Conservation (phyloP, 805 yeast species). For the Kregervanrija fluxuum region DNA sequence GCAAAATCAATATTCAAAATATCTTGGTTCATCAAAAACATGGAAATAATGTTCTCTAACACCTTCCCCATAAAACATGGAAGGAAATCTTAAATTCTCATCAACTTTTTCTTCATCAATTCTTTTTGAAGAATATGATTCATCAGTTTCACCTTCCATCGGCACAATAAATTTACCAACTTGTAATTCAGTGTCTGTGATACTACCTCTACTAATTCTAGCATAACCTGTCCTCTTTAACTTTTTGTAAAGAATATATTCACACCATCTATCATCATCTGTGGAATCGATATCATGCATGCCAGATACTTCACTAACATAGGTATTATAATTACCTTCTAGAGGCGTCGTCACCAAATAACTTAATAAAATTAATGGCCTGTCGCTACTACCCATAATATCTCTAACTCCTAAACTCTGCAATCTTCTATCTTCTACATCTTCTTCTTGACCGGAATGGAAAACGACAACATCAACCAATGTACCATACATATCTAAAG, state of each 20-base stretch:
- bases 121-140: conserved; percentile 31
- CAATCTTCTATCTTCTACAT: conserved; percentile 82
- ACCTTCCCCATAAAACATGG: conserved; percentile 77
- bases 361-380: conserved; percentile 83
- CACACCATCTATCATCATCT: conserved; percentile 98
- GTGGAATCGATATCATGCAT: conserved; percentile 91
- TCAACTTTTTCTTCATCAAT: conserved; percentile 51
- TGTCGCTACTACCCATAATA: conserved; percentile 72
- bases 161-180: conserved; percentile 81
- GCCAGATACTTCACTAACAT: conserved; percentile 75
- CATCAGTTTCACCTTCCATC: conserved; percentile 15
- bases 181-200: conserved; percentile 95
- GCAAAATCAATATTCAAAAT: conserved; percentile 34
- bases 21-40: conserved; percentile 91
- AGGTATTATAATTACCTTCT: conserved; percentile 86
- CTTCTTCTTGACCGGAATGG: conserved; percentile 98
- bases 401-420: conserved; percentile 73
- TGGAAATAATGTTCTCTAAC: conserved; percentile 91
- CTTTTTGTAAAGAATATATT: conserved; percentile 84
- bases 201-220: conserved; percentile 83
- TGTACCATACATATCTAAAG: conserved; percentile 84
- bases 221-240: conserved; percentile 89
- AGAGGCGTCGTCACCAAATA: conserved; percentile 85
- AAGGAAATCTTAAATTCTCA: conserved; percentile 67
- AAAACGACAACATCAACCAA: conserved; percentile 88